Base-by-base conservation (phyloP, 164 flowering plant species). In the Dillenia turbinata region DNA sequence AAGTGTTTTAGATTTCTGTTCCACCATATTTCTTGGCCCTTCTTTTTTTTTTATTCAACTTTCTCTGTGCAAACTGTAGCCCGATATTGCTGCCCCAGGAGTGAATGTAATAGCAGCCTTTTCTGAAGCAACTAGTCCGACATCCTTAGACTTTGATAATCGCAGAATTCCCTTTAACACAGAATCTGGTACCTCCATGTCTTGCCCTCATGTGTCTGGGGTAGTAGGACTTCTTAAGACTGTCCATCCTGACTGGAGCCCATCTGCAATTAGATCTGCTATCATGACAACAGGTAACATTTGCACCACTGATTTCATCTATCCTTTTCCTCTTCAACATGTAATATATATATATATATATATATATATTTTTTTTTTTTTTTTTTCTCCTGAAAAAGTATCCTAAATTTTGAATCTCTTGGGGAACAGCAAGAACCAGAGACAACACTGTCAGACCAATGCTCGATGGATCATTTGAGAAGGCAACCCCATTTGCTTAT, bases 201-300 rank as follows among this genome's bases (percentile, higher is more conserved):
- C 83, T 0, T 79, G 81, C 64, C 86, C 86, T 52, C 83, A 79
- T 49, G 78, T 77, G 14, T 11, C 86, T 9, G 83, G 86, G 0
- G 56, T 82, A n/a, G 78, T 54, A 13, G 83, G 80, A 46, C 83
- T 82, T 44, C 78, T 79, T 51, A 79, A 56, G 56, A 64, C 73
- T 1, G 51, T 72, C 46, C 66, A 82, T 59, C 83, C 83, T 0
- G 55, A 65, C 9, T 82, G 86, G 86, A 73, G 73, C 13, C 78
- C 76, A 2, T 45, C 86, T 2, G 78, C 81, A 0, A 71, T 82
- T 22, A 61, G 66, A 62, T 79, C 86, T 3, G 81, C 86, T 2
- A 70, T 82, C 24, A 73, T 75, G 75, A 82, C 86, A 3, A 71
- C 80, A 0, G 79, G 81, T 77, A 59, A 52, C 22, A 19, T 1